Base-by-base conservation (phyloP, 1,284 basidiomycete genomes). In the Tranzscheliella williamsii region DNA sequence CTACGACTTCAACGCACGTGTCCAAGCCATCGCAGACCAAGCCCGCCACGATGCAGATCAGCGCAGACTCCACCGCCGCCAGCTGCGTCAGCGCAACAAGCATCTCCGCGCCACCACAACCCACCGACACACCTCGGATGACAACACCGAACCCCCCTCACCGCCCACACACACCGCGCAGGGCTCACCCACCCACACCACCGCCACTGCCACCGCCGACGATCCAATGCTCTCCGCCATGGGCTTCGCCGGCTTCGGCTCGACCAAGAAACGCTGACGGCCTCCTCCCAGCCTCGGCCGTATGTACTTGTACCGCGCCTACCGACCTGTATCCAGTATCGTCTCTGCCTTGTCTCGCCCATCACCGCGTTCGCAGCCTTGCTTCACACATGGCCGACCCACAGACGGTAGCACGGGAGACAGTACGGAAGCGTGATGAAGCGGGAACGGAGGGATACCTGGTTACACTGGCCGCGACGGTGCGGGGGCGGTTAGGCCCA, bases 171-270 rank as follows among this genome's bases (percentile, higher is more conserved):
- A 15, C 17, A 20, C 8, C 21, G 34, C 29, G 21, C 49, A 44
- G 48, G 44, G 70, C 65, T 81, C 83, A 9, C 85, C 86, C 9
- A 9, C 27, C 27, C 27, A 29, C 9, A 20, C 13, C 8, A 33
- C 32, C 3, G 24, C 23, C 8, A 24, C 16, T 17, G 3, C 33
- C 4, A 42, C 38, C 16, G 42, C 80, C 85, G 33, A 78, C 20
- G 67, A 75, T 43, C 86, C 87, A 56, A 89, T 93, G 84, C 83
- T 87, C 58, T 81, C 82, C 29, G 84, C 91, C 81, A 94, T 96
- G 92, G 93, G 92, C 32, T 96, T 96, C 78, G 87, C 85, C 33
- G 89, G 90, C 3, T 96, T 96, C 74, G 90, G 90, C 13, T 81
- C 87, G 17, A 84, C 85, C 23, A 90, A 90, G 29, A 54, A 53